These are phyloP conservation scores for Epichloe gansuensis DNA, from an alignment of 2,329 filamentous ascomycete genomes.

Conservation along the genomic window DNA sequence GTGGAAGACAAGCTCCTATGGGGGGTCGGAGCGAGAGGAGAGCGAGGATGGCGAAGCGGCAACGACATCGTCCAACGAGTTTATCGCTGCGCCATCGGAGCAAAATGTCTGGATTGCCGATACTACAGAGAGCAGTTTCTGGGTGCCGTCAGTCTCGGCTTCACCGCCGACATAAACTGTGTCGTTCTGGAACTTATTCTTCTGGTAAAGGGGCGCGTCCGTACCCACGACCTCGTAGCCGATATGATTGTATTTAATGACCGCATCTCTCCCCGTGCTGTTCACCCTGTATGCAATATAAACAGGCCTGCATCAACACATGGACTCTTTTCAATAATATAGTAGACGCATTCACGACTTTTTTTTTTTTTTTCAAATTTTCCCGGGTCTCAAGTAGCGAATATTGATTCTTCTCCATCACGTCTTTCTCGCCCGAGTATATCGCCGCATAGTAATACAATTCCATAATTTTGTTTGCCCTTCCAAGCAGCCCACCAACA, in stretches of 20 bases:
- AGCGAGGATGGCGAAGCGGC: conserved; percentile 22
- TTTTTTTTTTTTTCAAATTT: too few species aligned
- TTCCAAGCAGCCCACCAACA: not conserved
- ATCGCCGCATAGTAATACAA: not conserved
- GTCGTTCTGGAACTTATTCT: not conserved
- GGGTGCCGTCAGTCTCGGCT: conserved; percentile 23
- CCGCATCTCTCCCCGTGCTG: not conserved
- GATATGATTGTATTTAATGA: not conserved
- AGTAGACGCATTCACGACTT: not conserved
- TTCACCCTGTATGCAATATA: not conserved
- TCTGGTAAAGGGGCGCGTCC: not conserved
- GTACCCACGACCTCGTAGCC: not conserved
- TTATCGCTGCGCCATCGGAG: conserved; percentile 34
- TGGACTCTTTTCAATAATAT: not conserved
- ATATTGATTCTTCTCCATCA: not conserved
- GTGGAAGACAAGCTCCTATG: conserved; percentile 35
- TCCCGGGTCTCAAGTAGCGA: not conserved
- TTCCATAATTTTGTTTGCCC: too few species aligned
- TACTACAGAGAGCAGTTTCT: conserved; percentile 31
- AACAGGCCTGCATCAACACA: not conserved
- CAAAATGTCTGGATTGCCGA: conserved; percentile 29
- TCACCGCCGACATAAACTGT: conserved; percentile 3
- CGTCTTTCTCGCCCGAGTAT: not conserved
- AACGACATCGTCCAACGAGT: conserved; percentile 28
- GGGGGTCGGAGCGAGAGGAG: conserved; percentile 22